Base-by-base conservation (phyloP, 1,284 basidiomycete species). In the Cutaneotrichosporon sp. region DNA sequence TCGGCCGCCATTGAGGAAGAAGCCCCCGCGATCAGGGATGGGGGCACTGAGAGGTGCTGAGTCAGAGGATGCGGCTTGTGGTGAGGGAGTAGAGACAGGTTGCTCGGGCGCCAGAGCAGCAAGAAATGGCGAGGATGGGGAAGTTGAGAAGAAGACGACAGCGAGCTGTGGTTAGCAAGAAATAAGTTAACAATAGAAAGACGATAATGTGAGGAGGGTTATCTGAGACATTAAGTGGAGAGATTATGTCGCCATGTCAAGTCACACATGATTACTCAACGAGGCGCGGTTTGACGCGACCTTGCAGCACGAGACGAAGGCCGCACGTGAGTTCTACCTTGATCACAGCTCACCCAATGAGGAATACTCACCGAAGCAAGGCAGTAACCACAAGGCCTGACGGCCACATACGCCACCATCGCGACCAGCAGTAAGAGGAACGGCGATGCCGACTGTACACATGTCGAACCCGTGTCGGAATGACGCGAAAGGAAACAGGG, bases 81-180 rank as follows among this genome's bases (percentile, higher is more conserved):
- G 50, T 19, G 41, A 41, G 35, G 24, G 19, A 5, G 38, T 29
- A 8, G 38, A 32, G 33, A 37, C 33, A 10, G 52, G 16, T 3
- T 11, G 32, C 12, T 51, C 46, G 20, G 51, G 51, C 24, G 50
- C 42, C 2, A 55, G 49, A 5, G 54, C 49, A n/a, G 55, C 31
- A 33, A 66, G 49, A 61, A 71, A 70, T 5, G 70, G 70, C 1
- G 70, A 72, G 3, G 66, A 64, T 4, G 67, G 65, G 14, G 68
- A 68, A 0, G 62, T 65, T 12, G 68, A 63, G 33, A 70, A 59
- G 59, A 65, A 70, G 26, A 70, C 59, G 29, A 70, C 62, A 1
- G 60, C 50, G 16, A 64, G 59, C 70, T 71, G 52, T 12, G 22
- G 46, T 47, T 24, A 52, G 49, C 26, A 10, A 12, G 17, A 20